A percentile compares a stretch with the other conserved stretches of the same genome.
Conservation (phyloP, 345 rosid genomes). For the Combretum micranthum region DNA sequence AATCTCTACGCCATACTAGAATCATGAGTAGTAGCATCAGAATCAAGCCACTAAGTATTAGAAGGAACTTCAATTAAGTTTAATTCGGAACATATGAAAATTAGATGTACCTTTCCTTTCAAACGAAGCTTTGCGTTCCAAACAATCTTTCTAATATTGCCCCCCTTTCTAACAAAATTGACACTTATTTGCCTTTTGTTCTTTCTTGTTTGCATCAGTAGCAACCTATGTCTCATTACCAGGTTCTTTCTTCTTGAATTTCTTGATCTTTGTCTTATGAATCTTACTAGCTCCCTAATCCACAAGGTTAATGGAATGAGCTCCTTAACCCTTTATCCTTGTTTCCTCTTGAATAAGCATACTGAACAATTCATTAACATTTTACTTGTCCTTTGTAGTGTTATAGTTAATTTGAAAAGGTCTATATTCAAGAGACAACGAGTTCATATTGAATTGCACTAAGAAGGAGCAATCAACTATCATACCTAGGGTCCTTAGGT, state of each 20-base stretch:
- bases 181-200: not conserved
- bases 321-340: slow-evolving; percentile 6
- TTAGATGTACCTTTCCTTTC: too few relatives aligned
- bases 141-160: too few relatives aligned
- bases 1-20: too few relatives aligned
- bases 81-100: too few relatives aligned
- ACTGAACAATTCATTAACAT: slow-evolving; percentile 9
- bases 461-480: slow-evolving; percentile 2
- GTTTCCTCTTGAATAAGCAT: slow-evolving; percentile 11
- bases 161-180: too few relatives aligned
- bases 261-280: too few relatives aligned
- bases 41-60: too few relatives aligned
- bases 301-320: slow-evolving; percentile 1
- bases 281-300: slow-evolving; percentile 5
- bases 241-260: not conserved
- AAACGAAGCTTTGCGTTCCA: too few relatives aligned
- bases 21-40: too few relatives aligned
- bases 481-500: slow-evolving; percentile 3
- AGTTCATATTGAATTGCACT: slow-evolving; percentile 4
- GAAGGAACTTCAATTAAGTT: too few relatives aligned
- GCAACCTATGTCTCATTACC: not conserved
- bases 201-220: slow-evolving; percentile 2
- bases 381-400: slow-evolving; percentile 14
- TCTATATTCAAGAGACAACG: slow-evolving; percentile 5
- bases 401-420: slow-evolving; percentile 16